Evolutionary conservation across 1,139 yeast genomes (phyloP).

Genomic region (Blastobotrys ciferrii): DNA sequence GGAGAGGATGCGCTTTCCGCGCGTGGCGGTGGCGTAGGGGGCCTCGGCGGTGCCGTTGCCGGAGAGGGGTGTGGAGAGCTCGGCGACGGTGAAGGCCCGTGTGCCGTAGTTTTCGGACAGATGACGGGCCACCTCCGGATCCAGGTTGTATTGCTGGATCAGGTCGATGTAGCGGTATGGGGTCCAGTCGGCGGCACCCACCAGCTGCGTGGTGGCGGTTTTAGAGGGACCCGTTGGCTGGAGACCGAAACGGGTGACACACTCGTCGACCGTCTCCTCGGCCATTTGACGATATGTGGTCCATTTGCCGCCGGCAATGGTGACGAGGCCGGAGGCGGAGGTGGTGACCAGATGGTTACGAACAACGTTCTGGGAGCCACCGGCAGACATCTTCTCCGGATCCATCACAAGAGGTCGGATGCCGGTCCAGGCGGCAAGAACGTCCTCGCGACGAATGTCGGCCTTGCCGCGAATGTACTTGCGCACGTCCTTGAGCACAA

Average conservation of each 20-base stretch:
- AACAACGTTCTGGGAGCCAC: constrained; percentile 74
- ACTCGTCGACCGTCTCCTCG: constrained; percentile 81
- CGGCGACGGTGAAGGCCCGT: constrained; percentile 67
- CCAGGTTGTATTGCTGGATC: constrained; percentile 73
- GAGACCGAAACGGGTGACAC: constrained; percentile 53
- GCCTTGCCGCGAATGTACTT: constrained; percentile 73
- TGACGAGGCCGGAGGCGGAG: constrained; percentile 71
- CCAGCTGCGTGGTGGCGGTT: constrained; percentile 60
- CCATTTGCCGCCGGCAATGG: constrained; percentile 98
- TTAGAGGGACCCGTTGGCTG: constrained; percentile 43
- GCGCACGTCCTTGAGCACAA: constrained; percentile 82
- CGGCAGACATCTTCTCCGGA: constrained; percentile 57
- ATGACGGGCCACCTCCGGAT: constrained; percentile 77
- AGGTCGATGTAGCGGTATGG: constrained; percentile 73
- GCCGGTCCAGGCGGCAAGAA: constrained; percentile 95
- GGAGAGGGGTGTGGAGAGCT: constrained; percentile 44
- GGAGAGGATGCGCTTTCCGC: constrained; percentile 42
- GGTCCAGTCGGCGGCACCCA: constrained; percentile 71
- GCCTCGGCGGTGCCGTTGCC: constrained; percentile 22
- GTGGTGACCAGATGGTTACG: constrained; percentile 82
- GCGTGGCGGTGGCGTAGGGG: constrained; percentile 28
- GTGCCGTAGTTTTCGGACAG: constrained; percentile 87
- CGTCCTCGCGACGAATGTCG: constrained; percentile 88
- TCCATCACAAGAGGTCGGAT: constrained; percentile 92
- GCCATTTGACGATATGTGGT: constrained; percentile 99